phyloP scores from a whole-genome alignment of 169 alveolate species.

The Cystoisospora suis region DNA sequence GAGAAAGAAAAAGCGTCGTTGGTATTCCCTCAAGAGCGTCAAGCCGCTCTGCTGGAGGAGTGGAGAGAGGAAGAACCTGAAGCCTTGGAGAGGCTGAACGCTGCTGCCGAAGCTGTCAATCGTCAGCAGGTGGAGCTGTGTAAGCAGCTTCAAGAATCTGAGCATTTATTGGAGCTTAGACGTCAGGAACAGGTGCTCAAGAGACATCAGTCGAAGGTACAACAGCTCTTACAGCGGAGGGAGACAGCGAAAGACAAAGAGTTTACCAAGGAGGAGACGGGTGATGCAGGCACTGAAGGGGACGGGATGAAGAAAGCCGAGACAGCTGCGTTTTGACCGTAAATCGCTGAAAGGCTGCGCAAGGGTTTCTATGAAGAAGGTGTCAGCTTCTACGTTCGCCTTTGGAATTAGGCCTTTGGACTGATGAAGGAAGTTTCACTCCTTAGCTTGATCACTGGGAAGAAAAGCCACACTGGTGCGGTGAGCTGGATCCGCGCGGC shows the following conservation, averaged over 20 bases:
- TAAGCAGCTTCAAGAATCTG: neutral
- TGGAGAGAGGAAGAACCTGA: neutral
- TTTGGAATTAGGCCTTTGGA: no score
- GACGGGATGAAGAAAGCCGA: no score
- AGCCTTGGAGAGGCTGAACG: neutral
- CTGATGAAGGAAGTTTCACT: no score
- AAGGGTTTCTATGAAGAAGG: no score
- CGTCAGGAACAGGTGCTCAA: constrained; percentile 1
- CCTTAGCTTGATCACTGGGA: no score
- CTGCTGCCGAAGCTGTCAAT: no score
- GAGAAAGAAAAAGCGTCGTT: neutral
- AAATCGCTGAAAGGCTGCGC: no score
- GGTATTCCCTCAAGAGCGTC: neutral
- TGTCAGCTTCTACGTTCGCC: no score
- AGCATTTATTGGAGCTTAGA: neutral
- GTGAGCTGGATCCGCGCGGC: no score
- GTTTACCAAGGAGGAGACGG: no score
- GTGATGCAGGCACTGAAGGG: neutral
- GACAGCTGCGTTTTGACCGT: no score
- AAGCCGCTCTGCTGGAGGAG: neutral
- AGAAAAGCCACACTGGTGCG: no score
- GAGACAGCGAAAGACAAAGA: neutral
- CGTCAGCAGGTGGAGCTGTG: neutral
- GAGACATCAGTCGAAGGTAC: neutral
- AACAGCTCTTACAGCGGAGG: neutral